A percentile compares a stretch with the other conserved stretches of the same genome.
Conservation (phyloP, 441 rosid species). For the Cnidoscolus chayamansa region DNA sequence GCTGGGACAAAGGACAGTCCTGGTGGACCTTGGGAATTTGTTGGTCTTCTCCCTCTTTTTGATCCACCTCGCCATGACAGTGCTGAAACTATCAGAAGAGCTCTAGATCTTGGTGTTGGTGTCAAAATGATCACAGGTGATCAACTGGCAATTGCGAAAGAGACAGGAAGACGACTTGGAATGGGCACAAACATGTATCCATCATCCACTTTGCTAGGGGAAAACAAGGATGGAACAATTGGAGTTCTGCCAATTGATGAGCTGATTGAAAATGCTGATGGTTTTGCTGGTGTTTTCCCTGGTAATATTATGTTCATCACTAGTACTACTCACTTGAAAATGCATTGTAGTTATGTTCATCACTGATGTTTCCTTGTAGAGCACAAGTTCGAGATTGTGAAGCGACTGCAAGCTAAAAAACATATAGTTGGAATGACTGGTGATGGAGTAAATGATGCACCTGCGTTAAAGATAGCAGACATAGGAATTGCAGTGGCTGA, state of each 20-base stretch:
- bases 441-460: constrained; percentile 95
- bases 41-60: constrained; percentile 33
- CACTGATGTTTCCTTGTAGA: constrained; percentile 32
- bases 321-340: background rate
- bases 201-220: constrained; percentile 79
- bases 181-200: constrained; percentile 99
- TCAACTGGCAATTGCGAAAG: constrained; percentile 94
- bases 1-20: constrained; percentile 29
- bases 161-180: constrained; percentile 94
- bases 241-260: constrained; percentile 79
- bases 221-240: constrained; percentile 54
- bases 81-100: constrained; percentile 92
- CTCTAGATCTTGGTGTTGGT: constrained; percentile 85
- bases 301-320: constrained; percentile 31
- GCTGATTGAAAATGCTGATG: constrained; percentile 89
- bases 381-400: constrained; percentile 86
- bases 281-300: constrained; percentile 94
- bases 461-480: constrained; percentile 87
- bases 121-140: constrained; percentile 99
- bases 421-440: constrained; percentile 96
- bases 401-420: constrained; percentile 67
- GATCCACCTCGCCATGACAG: constrained; percentile 62
- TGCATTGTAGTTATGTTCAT: too few species aligned
- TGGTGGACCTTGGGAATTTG: constrained; percentile 39
- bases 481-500: constrained; percentile 93